A percentile compares a stretch with the other conserved stretches of the same genome.
phyloP scores from a whole-genome alignment of 2,329 filamentous ascomycete genomes.

The Exophiala calicioides region DNA sequence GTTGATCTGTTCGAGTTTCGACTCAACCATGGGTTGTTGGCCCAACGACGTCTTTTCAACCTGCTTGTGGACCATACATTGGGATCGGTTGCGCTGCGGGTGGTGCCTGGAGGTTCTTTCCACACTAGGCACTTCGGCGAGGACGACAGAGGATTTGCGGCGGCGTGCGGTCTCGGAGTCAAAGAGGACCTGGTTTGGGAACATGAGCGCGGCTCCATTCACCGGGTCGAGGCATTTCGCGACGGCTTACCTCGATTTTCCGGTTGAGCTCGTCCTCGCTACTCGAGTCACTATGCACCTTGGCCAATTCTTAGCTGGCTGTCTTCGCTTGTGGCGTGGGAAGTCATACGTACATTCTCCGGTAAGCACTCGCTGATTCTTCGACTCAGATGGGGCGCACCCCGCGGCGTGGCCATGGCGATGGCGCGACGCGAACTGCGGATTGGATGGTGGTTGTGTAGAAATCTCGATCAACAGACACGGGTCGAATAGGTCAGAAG shows the following conservation, averaged over 20 bases:
- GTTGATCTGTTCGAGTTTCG: conserved; percentile 26
- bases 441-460: neutral
- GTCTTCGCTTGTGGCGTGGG: neutral
- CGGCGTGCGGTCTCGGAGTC: conserved; percentile 54
- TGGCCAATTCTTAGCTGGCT: conserved; percentile 4
- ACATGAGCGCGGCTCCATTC: neutral
- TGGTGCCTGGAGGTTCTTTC: conserved; percentile 39
- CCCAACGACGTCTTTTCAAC: conserved; percentile 45
- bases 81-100: conserved; percentile 48
- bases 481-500: too few relatives aligned
- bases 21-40: conserved; percentile 27
- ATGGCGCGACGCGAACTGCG: neutral
- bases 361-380: conserved; percentile 27
- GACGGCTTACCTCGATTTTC: conserved; percentile 26
- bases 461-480: too few relatives aligned
- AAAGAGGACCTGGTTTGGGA: conserved; percentile 55
- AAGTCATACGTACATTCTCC: conserved; percentile 19
- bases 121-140: conserved; percentile 24
- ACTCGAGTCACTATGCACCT: conserved; percentile 36
- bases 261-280: conserved; percentile 42
- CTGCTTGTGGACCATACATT: conserved; percentile 64
- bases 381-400: conserved; percentile 26
- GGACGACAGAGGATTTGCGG: conserved; percentile 62
- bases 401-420: conserved; percentile 10
- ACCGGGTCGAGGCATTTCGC: too few relatives aligned